Evolutionary conservation across 139 green algal species (phyloP).

Genomic region (Astrephomene gubernaculifera): DNA sequence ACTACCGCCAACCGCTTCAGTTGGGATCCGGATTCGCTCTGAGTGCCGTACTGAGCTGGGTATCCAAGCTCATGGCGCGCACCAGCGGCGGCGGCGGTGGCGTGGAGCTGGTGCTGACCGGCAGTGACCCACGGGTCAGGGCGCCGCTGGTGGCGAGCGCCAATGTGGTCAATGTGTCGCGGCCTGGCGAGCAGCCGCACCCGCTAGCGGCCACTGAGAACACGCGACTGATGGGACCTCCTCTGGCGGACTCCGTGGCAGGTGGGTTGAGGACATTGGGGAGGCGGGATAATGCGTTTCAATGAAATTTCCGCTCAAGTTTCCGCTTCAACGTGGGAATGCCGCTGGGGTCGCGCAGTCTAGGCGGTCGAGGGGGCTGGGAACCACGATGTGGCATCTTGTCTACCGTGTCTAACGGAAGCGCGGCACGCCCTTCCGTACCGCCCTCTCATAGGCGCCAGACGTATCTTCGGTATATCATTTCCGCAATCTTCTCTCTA

Average conservation of each 20-base stretch:
- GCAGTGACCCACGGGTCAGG: constrained; percentile 17
- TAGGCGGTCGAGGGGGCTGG: background rate
- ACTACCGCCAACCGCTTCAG: constrained; percentile 14
- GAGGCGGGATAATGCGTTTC: background rate
- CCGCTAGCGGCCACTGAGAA: background rate
- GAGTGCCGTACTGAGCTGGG: background rate
- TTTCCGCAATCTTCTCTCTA: background rate
- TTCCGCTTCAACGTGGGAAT: too few species aligned
- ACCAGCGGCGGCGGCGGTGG: constrained; percentile 7
- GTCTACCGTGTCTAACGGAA: too few species aligned
- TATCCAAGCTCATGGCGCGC: constrained; percentile 9
- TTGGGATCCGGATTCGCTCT: background rate
- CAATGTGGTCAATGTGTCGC: background rate
- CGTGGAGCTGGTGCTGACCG: constrained; percentile 26
- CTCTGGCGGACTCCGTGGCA: background rate
- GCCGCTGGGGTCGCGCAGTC: background rate
- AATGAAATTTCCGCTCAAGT: too few species aligned
- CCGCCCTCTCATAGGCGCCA: background rate
- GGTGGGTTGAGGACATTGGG: background rate
- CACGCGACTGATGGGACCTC: constrained; percentile 16
- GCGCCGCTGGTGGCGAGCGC: constrained; percentile 3
- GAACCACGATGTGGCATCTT: too few species aligned
- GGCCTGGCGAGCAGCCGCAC: constrained; percentile 25
- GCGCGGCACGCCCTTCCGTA: background rate
- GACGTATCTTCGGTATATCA: background rate